These are phyloP conservation scores for Fusarium phyllophilum DNA, from an alignment of 2,329 filamentous ascomycete genomes.

Conservation along the genomic window DNA sequence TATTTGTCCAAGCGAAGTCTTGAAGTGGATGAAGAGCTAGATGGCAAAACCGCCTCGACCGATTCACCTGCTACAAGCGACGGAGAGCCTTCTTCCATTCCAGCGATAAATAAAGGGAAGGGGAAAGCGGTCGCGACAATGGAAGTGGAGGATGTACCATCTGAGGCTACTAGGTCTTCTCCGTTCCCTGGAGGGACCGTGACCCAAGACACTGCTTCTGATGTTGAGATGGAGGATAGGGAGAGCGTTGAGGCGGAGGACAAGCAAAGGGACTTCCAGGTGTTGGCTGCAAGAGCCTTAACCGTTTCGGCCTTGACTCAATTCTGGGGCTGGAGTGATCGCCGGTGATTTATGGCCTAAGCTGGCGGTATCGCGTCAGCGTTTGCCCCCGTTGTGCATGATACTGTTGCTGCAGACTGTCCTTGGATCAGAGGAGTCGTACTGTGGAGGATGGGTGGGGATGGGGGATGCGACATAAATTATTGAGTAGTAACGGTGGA, in stretches of 20 bases:
- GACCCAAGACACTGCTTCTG: not conserved
- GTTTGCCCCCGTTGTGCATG: not conserved
- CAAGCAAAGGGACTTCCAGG: not conserved
- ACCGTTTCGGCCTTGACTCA: not conserved
- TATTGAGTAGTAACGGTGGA: not conserved
- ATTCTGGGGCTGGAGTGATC: not conserved
- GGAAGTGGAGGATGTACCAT: not conserved
- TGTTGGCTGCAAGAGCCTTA: accelerated
- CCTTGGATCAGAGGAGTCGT: no score
- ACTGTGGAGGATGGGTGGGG: not conserved
- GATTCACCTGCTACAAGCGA: not conserved
- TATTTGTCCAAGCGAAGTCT: not conserved
- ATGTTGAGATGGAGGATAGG: not conserved
- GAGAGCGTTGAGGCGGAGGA: not conserved
- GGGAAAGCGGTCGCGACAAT: not conserved
- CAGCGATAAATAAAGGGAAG: not conserved
- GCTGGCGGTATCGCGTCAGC: not conserved
- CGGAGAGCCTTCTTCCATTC: not conserved
- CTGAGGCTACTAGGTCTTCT: not conserved
- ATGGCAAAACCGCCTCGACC: no score
- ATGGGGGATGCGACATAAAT: not conserved
- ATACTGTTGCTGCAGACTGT: not conserved
- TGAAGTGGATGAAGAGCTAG: not conserved
- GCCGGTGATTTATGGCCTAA: not conserved
- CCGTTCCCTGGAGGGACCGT: not conserved